Evolutionary conservation across 108 stramenopile genomes (phyloP), one percentile per base, ranked within the genome.

Genomic region (Discostella pseudostelligera): DNA sequence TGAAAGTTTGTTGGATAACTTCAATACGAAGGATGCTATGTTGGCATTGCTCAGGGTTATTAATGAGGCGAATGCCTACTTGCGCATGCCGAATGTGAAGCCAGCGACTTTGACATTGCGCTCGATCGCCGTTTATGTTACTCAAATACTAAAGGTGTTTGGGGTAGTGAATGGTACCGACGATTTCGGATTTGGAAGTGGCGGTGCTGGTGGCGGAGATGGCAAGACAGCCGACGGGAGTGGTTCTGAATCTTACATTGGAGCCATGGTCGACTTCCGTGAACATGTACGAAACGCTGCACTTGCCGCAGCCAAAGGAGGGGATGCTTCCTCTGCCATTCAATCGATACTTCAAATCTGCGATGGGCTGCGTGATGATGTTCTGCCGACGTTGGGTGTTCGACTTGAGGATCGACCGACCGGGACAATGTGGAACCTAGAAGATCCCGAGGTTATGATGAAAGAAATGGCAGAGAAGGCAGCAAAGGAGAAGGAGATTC

Each of bases 361-460:
- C 76, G 97, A 98, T 78, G 81, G 59, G n/a, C 69, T 96, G 45
- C 89, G 97, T 22, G 97, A 98, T 76, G 87, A 92, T 45, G 68
- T 78, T 0, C 75, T 98, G 14, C 90, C 94, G 8, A 77, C 67
- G 11, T 67, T 96, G 9, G 97, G 97, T 42, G 89, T 98, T 37
- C 93, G 93, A 16, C 77, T 98, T 12, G 97, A 98, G 80, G 97
- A 98, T 62, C 72, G 80, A 14, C 75, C 75, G 12, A 72, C 84
- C n/a, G 93, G 89, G 16, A 87, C 87, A 0, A 70, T 88, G 60
- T 97, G 97, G 97, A 97, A 97, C 28, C 76, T 91, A 55, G 96
- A 84, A 67, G 92, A 96, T 64, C 96, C 96, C 1, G 91, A 73
- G 63, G 85, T 69, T 12, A 78, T 96, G 66, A 58, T 72, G 49